A percentile compares a stretch with the other conserved stretches of the same genome.
These are phyloP conservation scores for Pestalotiopsis sp. DNA, from an alignment of 2,329 filamentous ascomycete species.

Conservation along the genomic window DNA sequence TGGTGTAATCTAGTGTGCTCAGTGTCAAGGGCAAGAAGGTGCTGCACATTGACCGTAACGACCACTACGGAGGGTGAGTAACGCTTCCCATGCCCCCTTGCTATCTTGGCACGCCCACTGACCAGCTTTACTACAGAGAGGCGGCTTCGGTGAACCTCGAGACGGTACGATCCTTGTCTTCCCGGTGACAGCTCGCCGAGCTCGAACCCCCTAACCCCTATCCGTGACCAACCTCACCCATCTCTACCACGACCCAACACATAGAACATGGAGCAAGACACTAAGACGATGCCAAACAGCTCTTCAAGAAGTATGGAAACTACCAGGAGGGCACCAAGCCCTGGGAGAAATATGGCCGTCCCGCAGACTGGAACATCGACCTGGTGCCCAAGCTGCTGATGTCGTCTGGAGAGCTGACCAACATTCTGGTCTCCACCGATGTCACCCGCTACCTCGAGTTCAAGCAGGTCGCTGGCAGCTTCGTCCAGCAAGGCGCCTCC, in stretches of 20 bases:
- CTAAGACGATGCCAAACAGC: slow-evolving; percentile 46
- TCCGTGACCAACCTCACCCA: slow-evolving; percentile 7
- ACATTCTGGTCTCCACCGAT: slow-evolving; percentile 96
- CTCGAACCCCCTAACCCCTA: slow-evolving; percentile 5
- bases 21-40: slow-evolving; percentile 99
- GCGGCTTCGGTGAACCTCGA: slow-evolving; percentile 97
- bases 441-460: slow-evolving; percentile 88
- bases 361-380: slow-evolving; percentile 99
- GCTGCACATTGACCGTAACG: slow-evolving; percentile 96
- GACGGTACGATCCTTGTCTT: slow-evolving; percentile 55
- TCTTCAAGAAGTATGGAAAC: slow-evolving; percentile 97
- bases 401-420: slow-evolving; percentile 97
- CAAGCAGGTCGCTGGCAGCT: slow-evolving; percentile 94
- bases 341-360: slow-evolving; percentile 96
- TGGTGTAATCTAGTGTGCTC: slow-evolving; percentile 64
- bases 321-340: slow-evolving; percentile 77
- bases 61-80: slow-evolving; percentile 94
- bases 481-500: slow-evolving; percentile 85
- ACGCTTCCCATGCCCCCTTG: slow-evolving; percentile 17
- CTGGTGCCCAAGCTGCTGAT: slow-evolving; percentile 98
- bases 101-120: slow-evolving; percentile 20
- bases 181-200: slow-evolving; percentile 10
- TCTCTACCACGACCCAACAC: slow-evolving; percentile 11
- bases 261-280: neutral
- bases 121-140: slow-evolving; percentile 58